Evolutionary conservation across 164 flowering plant genomes (phyloP).

Genomic region (Saururus chinensis): DNA sequence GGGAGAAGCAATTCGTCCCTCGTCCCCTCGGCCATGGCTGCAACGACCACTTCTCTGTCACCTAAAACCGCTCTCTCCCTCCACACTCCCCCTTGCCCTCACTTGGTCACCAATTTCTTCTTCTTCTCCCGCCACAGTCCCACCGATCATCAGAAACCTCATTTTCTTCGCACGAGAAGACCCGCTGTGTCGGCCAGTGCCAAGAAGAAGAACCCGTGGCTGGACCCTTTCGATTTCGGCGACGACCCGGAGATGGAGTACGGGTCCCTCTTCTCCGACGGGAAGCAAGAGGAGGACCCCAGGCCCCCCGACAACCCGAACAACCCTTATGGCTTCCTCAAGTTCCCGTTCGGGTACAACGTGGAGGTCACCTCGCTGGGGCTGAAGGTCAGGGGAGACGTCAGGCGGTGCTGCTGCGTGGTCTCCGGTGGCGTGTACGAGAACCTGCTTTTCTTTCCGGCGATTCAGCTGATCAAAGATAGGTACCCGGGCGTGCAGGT

Average conservation of each 20-base stretch:
- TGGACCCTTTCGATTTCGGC: slow-evolving; percentile 77
- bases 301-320: slow-evolving; percentile 67
- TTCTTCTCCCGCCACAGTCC: slow-evolving; percentile 17
- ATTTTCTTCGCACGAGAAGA: background rate
- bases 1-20: too few species aligned
- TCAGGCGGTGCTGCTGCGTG: slow-evolving; percentile 75
- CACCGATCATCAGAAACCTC: too few species aligned
- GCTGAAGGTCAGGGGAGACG: too few species aligned
- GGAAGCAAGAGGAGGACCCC: slow-evolving; percentile 83
- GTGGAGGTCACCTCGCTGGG: slow-evolving; percentile 72
- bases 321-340: slow-evolving; percentile 77
- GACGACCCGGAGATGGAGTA: slow-evolving; percentile 68
- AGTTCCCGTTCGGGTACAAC: slow-evolving; percentile 65
- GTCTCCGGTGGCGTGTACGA: slow-evolving; percentile 82
- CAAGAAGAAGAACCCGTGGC: slow-evolving; percentile 70
- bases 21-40: slow-evolving; percentile 30
- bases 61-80: slow-evolving; percentile 31
- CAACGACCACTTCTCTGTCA: slow-evolving; percentile 21
- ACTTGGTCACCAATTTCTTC: slow-evolving; percentile 17
- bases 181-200: slow-evolving; percentile 18
- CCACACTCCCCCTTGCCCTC: background rate
- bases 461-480: slow-evolving; percentile 74
- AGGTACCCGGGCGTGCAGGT: slow-evolving; percentile 87
- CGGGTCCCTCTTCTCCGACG: slow-evolving; percentile 53
- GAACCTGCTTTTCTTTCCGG: slow-evolving; percentile 72